Evolutionary conservation across 129 eudicot genomes (phyloP), one percentile per base, ranked within the genome.

Genomic region (Artemisia annua): DNA sequence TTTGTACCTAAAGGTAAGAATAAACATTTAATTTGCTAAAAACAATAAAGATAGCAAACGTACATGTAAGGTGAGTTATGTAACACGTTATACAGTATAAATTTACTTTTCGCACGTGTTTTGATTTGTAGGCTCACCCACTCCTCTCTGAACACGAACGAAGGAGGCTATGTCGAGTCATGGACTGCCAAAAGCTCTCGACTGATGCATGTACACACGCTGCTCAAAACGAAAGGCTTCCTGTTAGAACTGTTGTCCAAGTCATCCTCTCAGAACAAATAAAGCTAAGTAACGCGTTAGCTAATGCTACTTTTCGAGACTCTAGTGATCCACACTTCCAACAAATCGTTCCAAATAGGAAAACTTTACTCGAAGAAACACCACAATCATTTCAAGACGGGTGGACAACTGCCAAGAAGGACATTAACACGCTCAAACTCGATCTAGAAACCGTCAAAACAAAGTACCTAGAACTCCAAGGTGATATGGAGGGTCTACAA

Each of bases 321-420:
- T 67, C 83, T 0, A 76, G 79, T 3, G 87, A 85, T 5, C 70
- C 81, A 19, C 86, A 84, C 9, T 80, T 77, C 86, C 96, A 87
- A 65, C 95, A 88, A 3, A 50, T 92, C 72, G 70, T 85, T 15
- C 64, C 88, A 17, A 85, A 75, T 60, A 70, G 91, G 18, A 85
- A 89, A 67, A 87, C 96, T 5, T 75, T 89, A 55, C 96, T 92
- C 0, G 95, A 92, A 69, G 98, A 86, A 51, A 85, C 98, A 9
- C 96, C 98, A 12, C 96, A 92, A 44, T 92, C 98, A 43, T 92
- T 92, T 73, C 98, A 89, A 76, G 98, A 89, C 71, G 98, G 98
- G 51, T 92, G 98, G 98, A 71, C 85, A 14, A 55, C 88, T 0
- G 98, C 98, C 12, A 92, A 87, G 66, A 92, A 87, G 73, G 98